Base-by-base conservation (phyloP, 805 yeast genomes). In the Ogataea corticis region DNA sequence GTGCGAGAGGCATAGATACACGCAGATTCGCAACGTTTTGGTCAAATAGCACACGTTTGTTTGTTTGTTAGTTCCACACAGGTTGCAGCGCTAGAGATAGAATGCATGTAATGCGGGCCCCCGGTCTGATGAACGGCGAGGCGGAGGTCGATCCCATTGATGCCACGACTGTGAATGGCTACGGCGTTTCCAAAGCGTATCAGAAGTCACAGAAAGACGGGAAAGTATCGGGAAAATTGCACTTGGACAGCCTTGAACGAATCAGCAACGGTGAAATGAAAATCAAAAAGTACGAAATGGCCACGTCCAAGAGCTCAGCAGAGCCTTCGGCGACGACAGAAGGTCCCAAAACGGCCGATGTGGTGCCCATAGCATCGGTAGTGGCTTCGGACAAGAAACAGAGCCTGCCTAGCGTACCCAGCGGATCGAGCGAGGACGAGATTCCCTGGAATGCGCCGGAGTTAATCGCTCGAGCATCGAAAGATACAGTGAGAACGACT, bases 201-300 rank as follows among this genome's bases (percentile, higher is more conserved):
- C 31, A 28, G 31, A 21, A 13, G 11, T 13, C 31, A 11, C 14
- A 28, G 31, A 28, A 34, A 15, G 18, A 40, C 48, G 21, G 16
- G 35, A 17, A 17, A 13, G 25, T 21, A 6, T 21, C 25, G 5
- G 25, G 7, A 16, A 33, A 23, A 7, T 17, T 34, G 14, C 46
- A 43, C 12, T n/a, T 43, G 5, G 51, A 43, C 6, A 41, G 39
- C 16, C 18, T 43, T 2, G 40, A 36, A 16, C 42, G 40, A 18
- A n/a, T 34, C 15, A 30, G 41, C 28, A 51, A 46, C 21, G 51
- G 50, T 4, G 51, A 54, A 18, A 42, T 50, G 51, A 45, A 49
- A 25, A 46, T 52, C n/a, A 52, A 50, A 17, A 50, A 41, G 21
- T 44, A 38, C 13, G 52, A 54, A 18, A 43, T 49, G 30, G 19